Base-by-base conservation (phyloP, 768 basidiomycete genomes). In the Piloderma croceum region DNA sequence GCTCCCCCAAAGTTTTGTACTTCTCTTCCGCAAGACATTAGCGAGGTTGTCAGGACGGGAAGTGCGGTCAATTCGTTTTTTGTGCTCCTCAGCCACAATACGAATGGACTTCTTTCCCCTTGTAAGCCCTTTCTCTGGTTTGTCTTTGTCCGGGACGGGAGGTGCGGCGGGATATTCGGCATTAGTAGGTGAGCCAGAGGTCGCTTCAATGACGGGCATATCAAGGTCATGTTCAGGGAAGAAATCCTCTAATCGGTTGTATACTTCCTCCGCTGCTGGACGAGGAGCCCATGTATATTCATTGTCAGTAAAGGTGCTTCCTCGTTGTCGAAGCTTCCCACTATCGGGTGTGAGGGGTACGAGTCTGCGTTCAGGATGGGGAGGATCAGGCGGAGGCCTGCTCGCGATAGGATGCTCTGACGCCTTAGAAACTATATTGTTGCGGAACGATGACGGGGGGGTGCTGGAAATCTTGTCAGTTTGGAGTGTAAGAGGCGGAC, bases 181-280 rank as follows among this genome's bases (percentile, higher is more conserved):
- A 18, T 74, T 59, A 2, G 82, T 85, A 2, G 90, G 87, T 3
- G 86, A 88, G 7, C 88, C 84, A 3, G 81, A 85, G 29, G 71
- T 74, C 23, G 83, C 80, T 51, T 98, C 94, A 39, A 97, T 87
- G 48, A 98, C 84, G 2, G 93, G 92, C 56, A 91, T 87, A 61
- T 98, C 96, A 35, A 98, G 77, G 54, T 97, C 92, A 56, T 96
- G 89, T 48, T 86, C 83, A 1, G 94, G 93, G 73, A 99, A 99
- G 69, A 90, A 97, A 45, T 85, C 81, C 51, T 97, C 90, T 6
- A 99, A 73, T 41, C 87, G 81, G 31, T 97, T 86, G 57, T 91
- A 90, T 32, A 99, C 85, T 50, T 88, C 86, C 63, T 98, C 96
- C 0, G 92, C 81, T 33, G 82, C 79, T 21, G 93, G 93, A 52